Conservation (phyloP, 805 yeast genomes). For the Brettanomyces nanus region DNA sequence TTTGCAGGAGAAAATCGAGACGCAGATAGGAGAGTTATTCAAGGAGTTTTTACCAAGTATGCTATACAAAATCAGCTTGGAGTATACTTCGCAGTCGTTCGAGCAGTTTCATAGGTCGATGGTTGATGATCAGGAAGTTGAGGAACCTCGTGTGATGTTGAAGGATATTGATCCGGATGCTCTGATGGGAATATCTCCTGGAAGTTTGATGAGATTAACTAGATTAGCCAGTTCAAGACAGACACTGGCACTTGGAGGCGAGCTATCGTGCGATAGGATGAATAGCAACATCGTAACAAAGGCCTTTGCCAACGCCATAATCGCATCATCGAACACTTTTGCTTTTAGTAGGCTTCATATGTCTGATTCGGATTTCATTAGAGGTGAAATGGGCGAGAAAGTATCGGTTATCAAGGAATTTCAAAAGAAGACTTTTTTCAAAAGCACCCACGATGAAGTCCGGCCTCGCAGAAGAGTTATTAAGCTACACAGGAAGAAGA, state of each 20-base stretch:
- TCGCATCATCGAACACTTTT: conserved; percentile 18
- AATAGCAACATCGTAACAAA: conserved; percentile 26
- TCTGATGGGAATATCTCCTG: conserved; percentile 52
- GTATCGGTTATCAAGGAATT: conserved; percentile 35
- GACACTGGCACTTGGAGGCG: conserved; percentile 58
- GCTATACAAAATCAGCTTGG: conserved; percentile 65
- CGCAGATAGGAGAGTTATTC: conserved; percentile 70
- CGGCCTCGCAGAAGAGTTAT: conserved; percentile 23
- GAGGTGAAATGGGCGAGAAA: conserved; percentile 28
- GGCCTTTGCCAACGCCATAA: conserved; percentile 24
- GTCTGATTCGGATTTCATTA: conserved; percentile 19
- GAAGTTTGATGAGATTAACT: conserved; percentile 58
- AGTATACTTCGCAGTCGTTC: conserved; percentile 40
- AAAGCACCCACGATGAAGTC: conserved; percentile 18
- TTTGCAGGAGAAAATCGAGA: conserved; percentile 74
- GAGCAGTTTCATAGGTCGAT: conserved; percentile 30
- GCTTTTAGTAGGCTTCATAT: conserved; percentile 27
- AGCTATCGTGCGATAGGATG: conserved; percentile 25
- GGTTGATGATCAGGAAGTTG: conserved; percentile 23
- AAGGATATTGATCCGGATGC: conserved; percentile 46
- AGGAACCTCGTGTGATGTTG: conserved; percentile 28
- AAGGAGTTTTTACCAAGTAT: conserved; percentile 79
- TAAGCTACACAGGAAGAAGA: conserved; percentile 13
- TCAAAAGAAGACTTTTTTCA: conserved; percentile 35
- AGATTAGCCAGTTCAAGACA: conserved; percentile 68